Percentiles rank a stretch among this genome's conserved stretches.
phyloP scores from a whole-genome alignment of 164 flowering plant species.

The Umbilicus rupestris region DNA sequence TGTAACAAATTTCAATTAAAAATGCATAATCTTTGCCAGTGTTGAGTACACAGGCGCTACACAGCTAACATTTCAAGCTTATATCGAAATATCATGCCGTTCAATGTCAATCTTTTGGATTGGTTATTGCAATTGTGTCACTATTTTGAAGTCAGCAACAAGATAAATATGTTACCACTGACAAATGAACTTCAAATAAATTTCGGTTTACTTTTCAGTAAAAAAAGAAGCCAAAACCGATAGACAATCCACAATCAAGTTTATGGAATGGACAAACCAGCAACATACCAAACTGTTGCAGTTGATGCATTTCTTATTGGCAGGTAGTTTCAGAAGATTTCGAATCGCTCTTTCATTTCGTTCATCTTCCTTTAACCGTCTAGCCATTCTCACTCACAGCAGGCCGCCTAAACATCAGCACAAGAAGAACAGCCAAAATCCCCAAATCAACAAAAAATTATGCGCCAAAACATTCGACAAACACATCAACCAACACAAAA shows the following conservation, averaged over 20 bases:
- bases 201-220: no score
- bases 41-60: background rate
- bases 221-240: no score
- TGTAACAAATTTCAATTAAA: background rate
- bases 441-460: background rate
- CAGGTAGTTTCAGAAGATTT: conserved; percentile 65
- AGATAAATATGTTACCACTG: no score
- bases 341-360: conserved; percentile 70
- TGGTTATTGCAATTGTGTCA: no score
- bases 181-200: no score
- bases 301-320: conserved; percentile 74
- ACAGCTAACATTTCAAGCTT: no score
- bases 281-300: conserved; percentile 83
- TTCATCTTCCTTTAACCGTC: conserved; percentile 37
- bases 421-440: background rate
- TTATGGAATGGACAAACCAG: no score
- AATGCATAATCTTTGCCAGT: background rate
- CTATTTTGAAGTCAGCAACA: no score
- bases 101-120: no score
- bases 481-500: background rate
- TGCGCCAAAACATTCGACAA: background rate
- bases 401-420: background rate
- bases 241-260: no score
- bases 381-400: conserved; percentile 44
- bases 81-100: no score